Percentiles rank a stretch among this genome's conserved stretches.
These are phyloP conservation scores for Penicillium sp. DNA, from an alignment of 2,329 filamentous ascomycete genomes.

Conservation along the genomic window DNA sequence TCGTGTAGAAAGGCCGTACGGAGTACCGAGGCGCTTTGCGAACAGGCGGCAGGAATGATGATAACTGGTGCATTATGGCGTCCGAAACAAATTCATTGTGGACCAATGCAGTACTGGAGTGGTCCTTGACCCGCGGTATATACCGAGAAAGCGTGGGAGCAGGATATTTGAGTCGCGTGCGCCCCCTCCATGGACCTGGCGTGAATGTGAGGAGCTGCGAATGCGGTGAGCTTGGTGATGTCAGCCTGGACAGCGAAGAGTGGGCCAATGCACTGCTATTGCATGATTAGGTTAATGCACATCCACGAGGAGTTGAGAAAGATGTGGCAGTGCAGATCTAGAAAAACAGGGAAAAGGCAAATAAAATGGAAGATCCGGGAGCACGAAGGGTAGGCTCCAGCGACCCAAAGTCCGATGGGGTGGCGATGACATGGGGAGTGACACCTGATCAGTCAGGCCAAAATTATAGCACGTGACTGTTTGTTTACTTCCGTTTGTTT, in stretches of 20 bases:
- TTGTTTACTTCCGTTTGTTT: constrained; percentile 37
- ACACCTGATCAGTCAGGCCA: constrained; percentile 12
- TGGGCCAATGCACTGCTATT: constrained; percentile 23
- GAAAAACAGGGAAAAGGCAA: background rate
- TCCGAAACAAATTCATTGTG: constrained; percentile 34
- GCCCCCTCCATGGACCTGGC: constrained; percentile 10
- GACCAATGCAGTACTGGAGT: constrained; percentile 8
- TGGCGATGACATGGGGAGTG: background rate
- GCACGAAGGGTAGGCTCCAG: background rate
- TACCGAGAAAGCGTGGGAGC: background rate
- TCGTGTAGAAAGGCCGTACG: constrained; percentile 52
- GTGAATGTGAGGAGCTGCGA: constrained; percentile 10
- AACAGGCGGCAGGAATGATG: constrained; percentile 25
- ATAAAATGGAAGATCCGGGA: background rate
- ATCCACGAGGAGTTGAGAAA: background rate
- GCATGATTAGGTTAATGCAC: constrained; percentile 1
- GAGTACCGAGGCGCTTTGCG: constrained; percentile 42
- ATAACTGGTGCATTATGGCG: constrained; percentile 31
- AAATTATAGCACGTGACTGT: constrained; percentile 31
- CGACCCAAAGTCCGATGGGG: background rate
- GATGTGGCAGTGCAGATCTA: background rate
- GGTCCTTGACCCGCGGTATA: background rate
- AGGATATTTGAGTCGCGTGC: constrained; percentile 4
- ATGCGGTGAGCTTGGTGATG: constrained; percentile 30
- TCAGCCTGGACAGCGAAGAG: constrained; percentile 24